These are phyloP conservation scores for Orbilia quercus DNA, from an alignment of 2,329 filamentous ascomycete genomes.

Conservation along the genomic window DNA sequence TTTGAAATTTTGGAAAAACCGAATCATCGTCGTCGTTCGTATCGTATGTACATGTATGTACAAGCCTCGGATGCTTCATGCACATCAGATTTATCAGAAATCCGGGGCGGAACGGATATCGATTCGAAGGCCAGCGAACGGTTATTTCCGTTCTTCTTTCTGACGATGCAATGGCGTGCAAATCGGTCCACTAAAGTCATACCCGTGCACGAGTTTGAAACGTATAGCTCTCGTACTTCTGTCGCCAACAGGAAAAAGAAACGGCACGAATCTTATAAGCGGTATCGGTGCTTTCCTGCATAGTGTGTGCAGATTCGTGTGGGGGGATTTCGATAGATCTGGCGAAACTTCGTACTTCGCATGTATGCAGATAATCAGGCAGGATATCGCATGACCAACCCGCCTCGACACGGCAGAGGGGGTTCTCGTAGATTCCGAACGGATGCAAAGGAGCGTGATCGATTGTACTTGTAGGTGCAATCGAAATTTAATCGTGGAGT, in stretches of 20 bases:
- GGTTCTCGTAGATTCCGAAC: conserved; percentile 9
- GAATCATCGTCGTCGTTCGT: too few relatives aligned
- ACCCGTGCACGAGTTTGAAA: not conserved
- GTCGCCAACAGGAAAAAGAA: conserved; percentile 20
- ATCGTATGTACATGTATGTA: conserved; percentile 1
- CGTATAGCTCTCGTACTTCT: conserved; percentile 23
- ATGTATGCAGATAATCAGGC: not conserved
- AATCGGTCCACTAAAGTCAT: not conserved
- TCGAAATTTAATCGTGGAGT: conserved; percentile 9
- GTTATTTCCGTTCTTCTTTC: conserved; percentile 28
- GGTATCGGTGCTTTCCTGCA: not conserved
- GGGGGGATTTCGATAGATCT: too few relatives aligned
- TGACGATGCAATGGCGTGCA: conserved; percentile 6
- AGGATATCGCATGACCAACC: conserved; percentile 6
- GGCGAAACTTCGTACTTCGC: too few relatives aligned
- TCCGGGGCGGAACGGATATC: too few relatives aligned
- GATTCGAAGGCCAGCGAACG: conserved; percentile 3
- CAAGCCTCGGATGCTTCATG: not conserved
- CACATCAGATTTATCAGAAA: not conserved
- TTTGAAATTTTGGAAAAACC: too few relatives aligned
- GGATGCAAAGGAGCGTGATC: not conserved
- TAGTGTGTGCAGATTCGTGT: not conserved
- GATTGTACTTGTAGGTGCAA: conserved; percentile 3
- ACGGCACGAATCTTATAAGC: too few relatives aligned
- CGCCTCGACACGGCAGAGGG: not conserved